These are phyloP conservation scores for Phanerochaete sordida DNA, from an alignment of 768 basidiomycete species.

Conservation along the genomic window DNA sequence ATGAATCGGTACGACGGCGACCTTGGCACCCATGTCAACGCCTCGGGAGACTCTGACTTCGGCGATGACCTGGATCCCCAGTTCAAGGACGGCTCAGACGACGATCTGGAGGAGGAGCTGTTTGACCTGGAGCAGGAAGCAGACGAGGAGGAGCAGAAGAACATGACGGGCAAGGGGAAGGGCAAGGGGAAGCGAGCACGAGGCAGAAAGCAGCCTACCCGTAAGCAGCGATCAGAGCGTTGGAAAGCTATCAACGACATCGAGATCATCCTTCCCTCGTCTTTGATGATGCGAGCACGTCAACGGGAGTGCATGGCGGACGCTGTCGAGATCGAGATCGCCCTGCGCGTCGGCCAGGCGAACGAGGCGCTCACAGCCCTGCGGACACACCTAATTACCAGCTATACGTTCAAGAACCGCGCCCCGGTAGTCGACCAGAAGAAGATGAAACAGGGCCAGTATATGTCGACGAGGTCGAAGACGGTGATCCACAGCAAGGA, in stretches of 20 bases:
- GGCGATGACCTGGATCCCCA: too few relatives aligned
- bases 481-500: background rate
- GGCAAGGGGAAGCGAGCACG: background rate
- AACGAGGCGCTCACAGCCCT: background rate
- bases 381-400: conserved; percentile 4
- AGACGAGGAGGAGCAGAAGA: background rate
- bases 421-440: background rate
- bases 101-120: background rate
- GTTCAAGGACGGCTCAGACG: background rate
- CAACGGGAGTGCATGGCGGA: background rate
- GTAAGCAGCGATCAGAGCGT: background rate
- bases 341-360: conserved; percentile 1
- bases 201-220: background rate
- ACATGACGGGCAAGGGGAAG: background rate
- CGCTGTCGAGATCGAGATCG: background rate
- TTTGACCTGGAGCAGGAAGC: background rate
- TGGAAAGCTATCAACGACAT: background rate
- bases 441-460: background rate
- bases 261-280: conserved; percentile 1
- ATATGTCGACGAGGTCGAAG: background rate
- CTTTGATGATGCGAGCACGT: background rate
- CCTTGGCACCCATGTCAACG: too few relatives aligned
- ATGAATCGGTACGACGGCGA: too few relatives aligned
- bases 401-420: background rate
- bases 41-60: too few relatives aligned